phyloP scores from a whole-genome alignment of 1,139 yeast genomes.

The Yamadazyma friedrichii region DNA sequence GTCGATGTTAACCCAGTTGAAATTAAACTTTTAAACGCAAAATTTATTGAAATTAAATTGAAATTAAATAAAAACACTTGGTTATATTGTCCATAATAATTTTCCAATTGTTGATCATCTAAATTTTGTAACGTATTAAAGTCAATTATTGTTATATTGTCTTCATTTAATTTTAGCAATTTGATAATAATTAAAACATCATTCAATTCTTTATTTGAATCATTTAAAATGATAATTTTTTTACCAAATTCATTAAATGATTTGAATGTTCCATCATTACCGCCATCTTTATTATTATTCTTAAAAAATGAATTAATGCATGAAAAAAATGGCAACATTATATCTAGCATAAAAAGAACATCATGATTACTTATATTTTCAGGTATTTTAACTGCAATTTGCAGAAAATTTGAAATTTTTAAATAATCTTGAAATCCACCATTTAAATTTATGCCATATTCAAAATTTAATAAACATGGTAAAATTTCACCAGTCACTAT shows the following conservation, averaged over 20 bases:
- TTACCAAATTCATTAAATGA: constrained; percentile 13
- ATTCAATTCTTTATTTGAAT: constrained; percentile 30
- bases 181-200: constrained; percentile 36
- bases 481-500: neutral
- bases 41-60: constrained; percentile 18
- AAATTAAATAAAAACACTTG: constrained; percentile 22
- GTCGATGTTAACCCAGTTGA: constrained; percentile 32
- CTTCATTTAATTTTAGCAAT: constrained; percentile 28
- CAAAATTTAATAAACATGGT: constrained; percentile 25
- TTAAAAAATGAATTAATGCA: constrained; percentile 20
- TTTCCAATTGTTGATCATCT: constrained; percentile 12
- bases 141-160: constrained; percentile 30
- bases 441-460: constrained; percentile 36
- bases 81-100: constrained; percentile 22
- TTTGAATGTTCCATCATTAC: constrained; percentile 4
- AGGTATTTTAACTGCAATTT: constrained; percentile 29
- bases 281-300: neutral
- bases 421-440: constrained; percentile 44
- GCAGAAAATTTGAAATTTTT: constrained; percentile 25
- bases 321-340: constrained; percentile 36
- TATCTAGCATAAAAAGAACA: constrained; percentile 33
- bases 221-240: constrained; percentile 29
- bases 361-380: constrained; percentile 36
- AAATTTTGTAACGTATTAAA: constrained; percentile 14
- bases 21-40: constrained; percentile 22